A percentile compares a stretch with the other conserved stretches of the same genome.
Evolutionary conservation across 257 asterid species (phyloP).

Genomic region (Solanum bulbocastanum): DNA sequence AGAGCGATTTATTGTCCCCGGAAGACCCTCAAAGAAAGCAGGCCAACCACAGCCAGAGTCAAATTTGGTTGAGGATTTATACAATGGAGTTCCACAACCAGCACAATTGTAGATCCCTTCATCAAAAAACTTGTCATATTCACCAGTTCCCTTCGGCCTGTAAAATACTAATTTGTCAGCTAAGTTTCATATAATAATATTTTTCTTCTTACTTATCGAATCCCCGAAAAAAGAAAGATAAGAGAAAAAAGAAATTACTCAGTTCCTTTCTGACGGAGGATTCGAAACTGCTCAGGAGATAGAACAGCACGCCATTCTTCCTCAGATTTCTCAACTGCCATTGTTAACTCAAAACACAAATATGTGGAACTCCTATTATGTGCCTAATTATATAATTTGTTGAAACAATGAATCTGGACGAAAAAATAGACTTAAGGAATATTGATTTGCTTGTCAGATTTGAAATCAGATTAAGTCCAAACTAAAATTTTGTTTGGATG

Average conservation of each 20-base stretch:
- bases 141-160: conserved; percentile 65
- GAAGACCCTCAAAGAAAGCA: conserved; percentile 75
- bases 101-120: conserved; percentile 58
- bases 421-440: neutral
- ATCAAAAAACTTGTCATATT: conserved; percentile 54
- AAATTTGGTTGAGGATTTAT: conserved; percentile 67
- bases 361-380: neutral
- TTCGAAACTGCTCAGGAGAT: conserved; percentile 56
- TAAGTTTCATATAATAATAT: neutral
- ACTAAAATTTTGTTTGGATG: neutral
- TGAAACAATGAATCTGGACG: conserved; percentile 23
- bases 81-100: conserved; percentile 61
- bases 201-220: neutral
- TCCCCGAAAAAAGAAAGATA: neutral
- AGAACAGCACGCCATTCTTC: conserved; percentile 74
- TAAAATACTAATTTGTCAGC: neutral
- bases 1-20: conserved; percentile 47
- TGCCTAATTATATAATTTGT: neutral
- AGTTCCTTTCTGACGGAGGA: conserved; percentile 67
- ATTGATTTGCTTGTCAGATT: neutral
- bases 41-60: conserved; percentile 90
- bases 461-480: neutral
- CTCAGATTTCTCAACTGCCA: conserved; percentile 45
- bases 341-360: neutral
- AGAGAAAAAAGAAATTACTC: conserved; percentile 28